These are phyloP conservation scores for Suhomyces xylopsoci DNA, from an alignment of 805 yeast species.

Conservation along the genomic window DNA sequence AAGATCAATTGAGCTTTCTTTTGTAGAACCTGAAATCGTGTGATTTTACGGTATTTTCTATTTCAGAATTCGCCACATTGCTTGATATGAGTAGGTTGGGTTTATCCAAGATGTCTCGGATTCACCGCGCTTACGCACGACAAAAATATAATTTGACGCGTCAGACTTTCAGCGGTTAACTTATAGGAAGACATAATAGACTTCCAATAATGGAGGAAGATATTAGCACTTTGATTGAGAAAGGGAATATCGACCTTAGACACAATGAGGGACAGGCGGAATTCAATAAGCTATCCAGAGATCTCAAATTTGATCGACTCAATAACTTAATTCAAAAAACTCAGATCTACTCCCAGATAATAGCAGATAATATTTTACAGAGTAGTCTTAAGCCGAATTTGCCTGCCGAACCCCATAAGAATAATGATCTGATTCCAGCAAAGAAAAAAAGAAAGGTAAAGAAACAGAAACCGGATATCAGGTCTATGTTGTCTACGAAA, in stretches of 20 bases:
- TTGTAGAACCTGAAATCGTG: not conserved
- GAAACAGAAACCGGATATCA: constrained; percentile 30
- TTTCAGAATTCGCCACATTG: not conserved
- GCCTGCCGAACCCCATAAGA: not conserved
- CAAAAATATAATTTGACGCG: not conserved
- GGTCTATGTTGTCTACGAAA: constrained; percentile 12
- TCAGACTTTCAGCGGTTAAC: not conserved
- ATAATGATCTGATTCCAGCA: constrained; percentile 7
- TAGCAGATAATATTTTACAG: constrained; percentile 71
- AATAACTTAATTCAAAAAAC: constrained; percentile 81
- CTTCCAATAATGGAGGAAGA: constrained; percentile 3
- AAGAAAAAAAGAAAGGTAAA: constrained; percentile 12
- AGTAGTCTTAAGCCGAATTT: constrained; percentile 27
- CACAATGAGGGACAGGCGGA: constrained; percentile 29
- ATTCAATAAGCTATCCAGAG: constrained; percentile 47
- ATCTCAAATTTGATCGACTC: constrained; percentile 61
- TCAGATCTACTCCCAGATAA: constrained; percentile 81
- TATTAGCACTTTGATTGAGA: constrained; percentile 1
- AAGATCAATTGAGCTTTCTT: not conserved
- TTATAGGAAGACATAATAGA: not conserved
- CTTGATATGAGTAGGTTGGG: not conserved
- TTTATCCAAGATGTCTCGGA: not conserved
- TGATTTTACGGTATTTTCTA: not conserved
- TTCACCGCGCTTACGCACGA: not conserved
- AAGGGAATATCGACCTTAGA: not conserved